Base-by-base conservation (phyloP, 2,329 filamentous ascomycete species). In the Madurella mycetomatis region DNA sequence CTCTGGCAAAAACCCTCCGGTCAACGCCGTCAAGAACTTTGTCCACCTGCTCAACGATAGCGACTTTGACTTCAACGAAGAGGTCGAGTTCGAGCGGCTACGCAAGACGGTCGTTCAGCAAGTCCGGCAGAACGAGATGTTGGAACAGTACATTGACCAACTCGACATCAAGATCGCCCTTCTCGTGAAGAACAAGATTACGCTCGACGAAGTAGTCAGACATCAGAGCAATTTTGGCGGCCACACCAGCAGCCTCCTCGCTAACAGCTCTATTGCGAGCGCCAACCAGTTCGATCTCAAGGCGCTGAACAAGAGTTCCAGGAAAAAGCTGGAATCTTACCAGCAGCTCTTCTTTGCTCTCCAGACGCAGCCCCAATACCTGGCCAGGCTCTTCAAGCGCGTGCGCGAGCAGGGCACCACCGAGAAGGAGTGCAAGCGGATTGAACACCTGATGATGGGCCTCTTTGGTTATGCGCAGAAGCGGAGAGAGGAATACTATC, bases 121-220 rank as follows among this genome's bases (percentile, higher is more conserved):
- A 68, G 94, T 99, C 9, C 87, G 92, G 46, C 92, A 96, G 64
- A 99, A 99, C 66, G 94, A 99, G 73, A 86, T 95, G 76, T 84
- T 95, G 40, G 94, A 99, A 72, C 91, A 96, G 69, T 99, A 99
- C 67, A 96, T 99, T 62, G 92, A 96, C 65, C 94, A 99, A 69
- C 82, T 99, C 37, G 95, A 99, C 67, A 96, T 99, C 77, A 99
- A 99, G 75, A 99, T 99, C 69, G 94, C 94, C 1, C 81, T 99
- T 2, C 80, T 99, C 16, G 94, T 99, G 65, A 97, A 97, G 80
- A 99, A 99, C 81, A 99, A 99, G 73, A 99, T 99, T 66, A 97
- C 94, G 0, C 80, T 99, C 4, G 94, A 99, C 67, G 95, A 99
- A 72, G 94, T 99, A 30, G 89, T 99, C 52, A 90, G 91, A 65